Conservation (phyloP, 129 eudicot species). For the Calendula officinalis region DNA sequence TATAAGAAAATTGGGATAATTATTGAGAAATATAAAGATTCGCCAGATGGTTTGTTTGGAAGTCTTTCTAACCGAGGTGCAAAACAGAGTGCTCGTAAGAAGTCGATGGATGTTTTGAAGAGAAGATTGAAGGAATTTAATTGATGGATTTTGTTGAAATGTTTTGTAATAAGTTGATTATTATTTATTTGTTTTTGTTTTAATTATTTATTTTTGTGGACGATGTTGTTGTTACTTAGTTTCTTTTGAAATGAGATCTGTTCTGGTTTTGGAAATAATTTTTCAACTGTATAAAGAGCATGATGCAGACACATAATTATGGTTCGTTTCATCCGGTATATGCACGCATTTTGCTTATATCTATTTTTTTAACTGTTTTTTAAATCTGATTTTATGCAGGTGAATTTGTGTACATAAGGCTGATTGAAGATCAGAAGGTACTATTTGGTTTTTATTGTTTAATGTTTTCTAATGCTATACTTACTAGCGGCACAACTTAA, state of each 20-base stretch:
- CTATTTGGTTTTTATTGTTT: neutral
- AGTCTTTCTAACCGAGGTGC: constrained; percentile 77
- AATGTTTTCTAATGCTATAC: too few species aligned
- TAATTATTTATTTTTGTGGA: constrained; percentile 14
- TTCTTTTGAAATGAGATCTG: neutral
- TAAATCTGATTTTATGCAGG: constrained; percentile 14
- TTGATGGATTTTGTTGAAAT: constrained; percentile 30
- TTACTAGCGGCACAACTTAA: too few species aligned
- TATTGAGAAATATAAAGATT: constrained; percentile 85
- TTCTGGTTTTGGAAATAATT: constrained; percentile 5
- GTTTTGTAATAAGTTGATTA: constrained; percentile 24
- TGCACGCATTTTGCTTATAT: neutral
- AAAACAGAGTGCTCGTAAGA: constrained; percentile 72
- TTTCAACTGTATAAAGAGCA: neutral
- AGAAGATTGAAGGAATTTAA: constrained; percentile 72
- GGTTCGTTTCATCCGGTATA: constrained; percentile 13
- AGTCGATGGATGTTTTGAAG: constrained; percentile 82
- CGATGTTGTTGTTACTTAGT: constrained; percentile 18
- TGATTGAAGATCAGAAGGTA: constrained; percentile 13
- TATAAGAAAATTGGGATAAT: constrained; percentile 67
- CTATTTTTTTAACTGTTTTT: constrained; percentile 3
- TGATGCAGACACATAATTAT: constrained; percentile 4
- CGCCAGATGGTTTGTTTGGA: constrained; percentile 81
- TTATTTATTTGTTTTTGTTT: neutral
- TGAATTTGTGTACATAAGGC: constrained; percentile 14